phyloP scores from a whole-genome alignment of 139 green algal species.

The Penium margaritaceum region DNA sequence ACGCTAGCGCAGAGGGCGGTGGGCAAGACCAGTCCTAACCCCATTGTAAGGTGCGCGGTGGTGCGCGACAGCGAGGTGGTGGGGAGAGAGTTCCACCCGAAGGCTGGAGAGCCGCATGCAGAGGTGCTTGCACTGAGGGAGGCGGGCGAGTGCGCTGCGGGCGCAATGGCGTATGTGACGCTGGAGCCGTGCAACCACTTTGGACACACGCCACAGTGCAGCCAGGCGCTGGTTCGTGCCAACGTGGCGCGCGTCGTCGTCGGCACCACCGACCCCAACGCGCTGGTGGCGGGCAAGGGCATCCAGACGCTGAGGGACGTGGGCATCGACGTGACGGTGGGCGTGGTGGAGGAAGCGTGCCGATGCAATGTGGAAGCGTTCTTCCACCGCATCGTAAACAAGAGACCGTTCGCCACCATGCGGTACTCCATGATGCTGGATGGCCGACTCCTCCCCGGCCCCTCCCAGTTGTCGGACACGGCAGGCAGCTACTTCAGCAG shows the following conservation, averaged over 20 bases:
- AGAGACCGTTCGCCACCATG: background rate
- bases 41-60: constrained; percentile 89
- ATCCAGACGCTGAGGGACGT: constrained; percentile 41
- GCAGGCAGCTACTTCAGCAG: constrained; percentile 29
- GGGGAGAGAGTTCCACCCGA: constrained; percentile 85
- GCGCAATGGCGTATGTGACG: constrained; percentile 90
- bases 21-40: constrained; percentile 83
- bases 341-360: constrained; percentile 25
- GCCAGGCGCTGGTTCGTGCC: constrained; percentile 71
- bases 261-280: constrained; percentile 36
- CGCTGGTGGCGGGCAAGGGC: constrained; percentile 35
- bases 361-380: constrained; percentile 26
- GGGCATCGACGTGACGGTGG: constrained; percentile 45
- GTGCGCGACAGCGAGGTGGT: constrained; percentile 73
- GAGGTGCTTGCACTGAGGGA: constrained; percentile 87
- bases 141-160: constrained; percentile 39
- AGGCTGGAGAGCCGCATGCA: constrained; percentile 86
- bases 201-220: constrained; percentile 85
- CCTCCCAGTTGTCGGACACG: background rate
- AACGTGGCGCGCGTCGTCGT: constrained; percentile 53
- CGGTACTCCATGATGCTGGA: constrained; percentile 30
- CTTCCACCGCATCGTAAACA: constrained; percentile 21
- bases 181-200: constrained; percentile 95
- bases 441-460: background rate
- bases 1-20: constrained; percentile 63